Percentiles rank a stretch among this genome's conserved stretches.
phyloP scores from a whole-genome alignment of 2,329 filamentous ascomycete genomes.

The Xylaria sp. region DNA sequence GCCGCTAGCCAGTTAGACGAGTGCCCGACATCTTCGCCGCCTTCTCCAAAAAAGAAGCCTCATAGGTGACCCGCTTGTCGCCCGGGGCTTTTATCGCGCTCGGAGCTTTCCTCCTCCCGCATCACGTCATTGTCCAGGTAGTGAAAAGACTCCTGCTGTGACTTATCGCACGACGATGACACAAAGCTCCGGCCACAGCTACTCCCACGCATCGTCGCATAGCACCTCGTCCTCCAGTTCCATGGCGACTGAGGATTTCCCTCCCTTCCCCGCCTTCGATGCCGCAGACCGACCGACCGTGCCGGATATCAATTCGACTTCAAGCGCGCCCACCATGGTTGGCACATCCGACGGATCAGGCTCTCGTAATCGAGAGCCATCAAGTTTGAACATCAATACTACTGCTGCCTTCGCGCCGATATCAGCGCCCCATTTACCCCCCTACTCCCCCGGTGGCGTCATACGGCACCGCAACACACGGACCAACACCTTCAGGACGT shows the following conservation, averaged over 20 bases:
- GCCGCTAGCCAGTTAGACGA: not conserved
- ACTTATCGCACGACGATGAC: slow-evolving; percentile 27
- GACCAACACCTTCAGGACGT: slow-evolving; percentile 51
- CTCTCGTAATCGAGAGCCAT: slow-evolving; percentile 30
- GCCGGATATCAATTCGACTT: slow-evolving; percentile 9
- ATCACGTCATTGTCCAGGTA: not conserved
- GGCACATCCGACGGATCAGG: slow-evolving; percentile 7
- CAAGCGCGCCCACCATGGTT: slow-evolving; percentile 19
- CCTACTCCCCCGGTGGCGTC: slow-evolving; percentile 21
- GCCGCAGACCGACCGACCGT: slow-evolving; percentile 5
- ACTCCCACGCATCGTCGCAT: slow-evolving; percentile 1
- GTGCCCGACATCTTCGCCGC: not conserved
- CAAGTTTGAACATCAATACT: slow-evolving; percentile 35
- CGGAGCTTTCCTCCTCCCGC: not conserved
- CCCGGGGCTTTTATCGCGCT: not conserved
- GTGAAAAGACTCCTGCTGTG: not conserved
- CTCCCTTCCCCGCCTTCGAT: slow-evolving; percentile 27
- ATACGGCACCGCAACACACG: slow-evolving; percentile 49
- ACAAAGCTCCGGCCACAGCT: slow-evolving; percentile 1
- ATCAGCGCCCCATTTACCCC: slow-evolving; percentile 21
- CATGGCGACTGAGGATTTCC: slow-evolving; percentile 33
- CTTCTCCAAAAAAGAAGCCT: not conserved
- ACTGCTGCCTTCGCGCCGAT: slow-evolving; percentile 20
- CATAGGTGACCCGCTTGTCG: not conserved
- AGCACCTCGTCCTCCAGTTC: slow-evolving; percentile 28